Conservation (phyloP, 1,284 basidiomycete genomes). For the Laetiporus sulphureus region DNA sequence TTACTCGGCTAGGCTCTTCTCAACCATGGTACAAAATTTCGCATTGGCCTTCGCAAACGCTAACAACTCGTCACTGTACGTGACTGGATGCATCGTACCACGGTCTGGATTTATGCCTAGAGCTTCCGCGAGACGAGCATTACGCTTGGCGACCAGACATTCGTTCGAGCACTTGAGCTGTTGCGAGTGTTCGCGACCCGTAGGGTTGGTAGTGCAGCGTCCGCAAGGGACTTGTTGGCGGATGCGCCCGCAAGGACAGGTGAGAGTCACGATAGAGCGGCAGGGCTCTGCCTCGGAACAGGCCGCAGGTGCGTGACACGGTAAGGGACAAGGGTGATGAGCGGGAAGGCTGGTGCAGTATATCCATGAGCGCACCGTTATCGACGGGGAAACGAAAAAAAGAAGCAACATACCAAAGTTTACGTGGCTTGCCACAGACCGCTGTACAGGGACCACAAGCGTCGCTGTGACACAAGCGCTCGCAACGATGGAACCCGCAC, state of each 20-base stretch:
- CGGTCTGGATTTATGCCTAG: slow-evolving; percentile 65
- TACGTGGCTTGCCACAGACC: slow-evolving; percentile 78
- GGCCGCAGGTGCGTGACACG: slow-evolving; percentile 81
- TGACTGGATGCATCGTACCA: slow-evolving; percentile 30
- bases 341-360: slow-evolving; percentile 46
- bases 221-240: slow-evolving; percentile 70
- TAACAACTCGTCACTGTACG: slow-evolving; percentile 58
- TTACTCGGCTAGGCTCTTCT: slow-evolving; percentile 75
- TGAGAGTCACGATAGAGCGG: slow-evolving; percentile 51
- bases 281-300: slow-evolving; percentile 81
- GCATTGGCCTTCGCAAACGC: slow-evolving; percentile 53
- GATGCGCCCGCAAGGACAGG: slow-evolving; percentile 79
- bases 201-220: slow-evolving; percentile 39
- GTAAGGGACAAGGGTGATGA: slow-evolving; percentile 64
- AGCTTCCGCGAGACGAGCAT: slow-evolving; percentile 81
- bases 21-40: slow-evolving; percentile 67
- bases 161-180: slow-evolving; percentile 75
- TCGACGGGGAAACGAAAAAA: not conserved
- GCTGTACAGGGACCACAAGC: slow-evolving; percentile 73
- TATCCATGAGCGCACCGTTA: slow-evolving; percentile 16
- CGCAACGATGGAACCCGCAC: slow-evolving; percentile 86
- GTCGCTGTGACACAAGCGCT: slow-evolving; percentile 71
- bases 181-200: slow-evolving; percentile 31
- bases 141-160: slow-evolving; percentile 78
- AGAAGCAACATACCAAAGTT: slow-evolving; percentile 53